Evolutionary conservation across 2,329 filamentous ascomycete genomes (phyloP), one percentile per base, ranked within the genome.

Genomic region (Penicillium concentricum): DNA sequence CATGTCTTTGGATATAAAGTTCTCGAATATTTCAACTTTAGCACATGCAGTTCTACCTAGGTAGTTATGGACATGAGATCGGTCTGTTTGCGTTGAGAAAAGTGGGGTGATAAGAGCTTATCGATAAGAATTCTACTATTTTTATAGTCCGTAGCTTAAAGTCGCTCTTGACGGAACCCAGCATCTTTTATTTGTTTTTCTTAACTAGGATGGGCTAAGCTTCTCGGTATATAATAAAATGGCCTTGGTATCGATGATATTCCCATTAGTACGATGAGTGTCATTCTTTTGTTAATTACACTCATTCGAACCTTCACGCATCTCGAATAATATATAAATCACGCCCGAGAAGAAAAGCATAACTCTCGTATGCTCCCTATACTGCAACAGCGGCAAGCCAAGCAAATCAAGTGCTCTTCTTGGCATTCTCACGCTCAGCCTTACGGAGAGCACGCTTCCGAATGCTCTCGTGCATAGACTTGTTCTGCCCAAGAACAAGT

Each of bases 381-480:
- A 44, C 18, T 39, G 39, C 42, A 37, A 26, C 24, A 32, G 15
- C 45, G 9, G 10, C 24, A 30, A 49, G 16, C 26, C 35, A 2
- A 39, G 18, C 42, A 45, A 28, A 24, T 69, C 62, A 76, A 42
- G 68, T 67, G 60, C 71, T 71, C 69, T 78, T 78, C 72, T 78
- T 78, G 34, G 69, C 75, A 77, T 90, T 90, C 83, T 95, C 90
- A 44, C 91, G 85, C 68, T 90, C 91, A 4, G 86, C 87, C 82
- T 96, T 97, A 72, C 83, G 87, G 71, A 97, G 77, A 39, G 92
- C 92, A 54, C 92, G 83, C 73, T 83, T 88, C 66, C 92, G 86
- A 60, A 97, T 96, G 57, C 87, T 86, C 68, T 89, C 79, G 72
- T 97, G 92, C 87, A 95, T 92, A 34, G 73, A 76, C 72, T 78